Conservation (phyloP, 2,329 filamentous ascomycete species). For the Diplodia seriata region DNA sequence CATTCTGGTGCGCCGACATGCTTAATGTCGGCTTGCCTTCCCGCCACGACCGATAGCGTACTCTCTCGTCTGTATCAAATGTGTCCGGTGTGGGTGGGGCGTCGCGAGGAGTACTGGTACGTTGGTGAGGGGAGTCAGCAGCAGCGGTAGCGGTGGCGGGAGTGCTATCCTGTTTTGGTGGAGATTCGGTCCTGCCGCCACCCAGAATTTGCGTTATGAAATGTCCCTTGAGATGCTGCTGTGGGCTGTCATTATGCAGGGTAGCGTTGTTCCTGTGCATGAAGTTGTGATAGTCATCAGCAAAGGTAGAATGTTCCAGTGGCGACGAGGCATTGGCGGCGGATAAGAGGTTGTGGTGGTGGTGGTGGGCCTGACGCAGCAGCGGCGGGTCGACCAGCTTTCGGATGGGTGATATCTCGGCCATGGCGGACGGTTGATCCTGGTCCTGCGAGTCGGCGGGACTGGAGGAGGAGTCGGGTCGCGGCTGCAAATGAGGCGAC, state of each 20-base stretch:
- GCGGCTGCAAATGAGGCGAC: slow-evolving; percentile 45
- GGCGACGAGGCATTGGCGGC: slow-evolving; percentile 33
- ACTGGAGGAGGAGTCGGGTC: slow-evolving; percentile 42
- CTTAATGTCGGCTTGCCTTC: slow-evolving; percentile 55
- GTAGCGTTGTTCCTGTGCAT: slow-evolving; percentile 24
- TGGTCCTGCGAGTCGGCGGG: slow-evolving; percentile 35
- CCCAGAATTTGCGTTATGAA: slow-evolving; percentile 41
- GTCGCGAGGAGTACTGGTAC: slow-evolving; percentile 42
- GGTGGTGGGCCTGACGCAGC: slow-evolving; percentile 43
- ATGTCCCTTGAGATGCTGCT: slow-evolving; percentile 43
- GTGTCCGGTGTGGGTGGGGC: slow-evolving; percentile 34
- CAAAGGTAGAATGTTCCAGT: slow-evolving; percentile 30
- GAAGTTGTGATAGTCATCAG: slow-evolving; percentile 31
- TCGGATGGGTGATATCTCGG: slow-evolving; percentile 41
- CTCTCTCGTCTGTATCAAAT: slow-evolving; percentile 50
- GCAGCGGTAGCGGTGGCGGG: slow-evolving; percentile 39
- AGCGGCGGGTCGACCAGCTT: slow-evolving; percentile 45
- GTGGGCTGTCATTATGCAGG: slow-evolving; percentile 41
- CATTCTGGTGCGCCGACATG: slow-evolving; percentile 48
- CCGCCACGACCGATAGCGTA: slow-evolving; percentile 58
- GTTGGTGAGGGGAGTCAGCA: slow-evolving; percentile 46
- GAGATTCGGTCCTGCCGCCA: slow-evolving; percentile 37
- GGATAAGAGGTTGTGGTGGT: slow-evolving; percentile 40
- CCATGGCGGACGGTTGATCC: slow-evolving; percentile 43
- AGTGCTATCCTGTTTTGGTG: slow-evolving; percentile 41